Base-by-base conservation (phyloP, 208 protist genomes). In the Leptomonas pyrrhocoris region DNA sequence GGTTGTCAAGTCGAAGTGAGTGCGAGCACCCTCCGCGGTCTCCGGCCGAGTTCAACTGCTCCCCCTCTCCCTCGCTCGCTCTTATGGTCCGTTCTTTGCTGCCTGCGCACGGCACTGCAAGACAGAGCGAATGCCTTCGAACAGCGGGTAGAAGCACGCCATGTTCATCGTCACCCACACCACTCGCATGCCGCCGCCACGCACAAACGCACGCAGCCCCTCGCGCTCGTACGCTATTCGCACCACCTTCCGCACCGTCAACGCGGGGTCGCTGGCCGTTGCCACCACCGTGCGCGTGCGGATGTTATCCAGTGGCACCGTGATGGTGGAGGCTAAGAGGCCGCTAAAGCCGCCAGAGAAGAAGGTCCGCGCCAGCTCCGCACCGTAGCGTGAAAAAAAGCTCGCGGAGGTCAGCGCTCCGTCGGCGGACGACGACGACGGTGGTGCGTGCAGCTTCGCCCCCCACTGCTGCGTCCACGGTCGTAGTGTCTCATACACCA, bases 151-250 rank as follows among this genome's bases (percentile, higher is more conserved):
- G 71, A 94, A 95, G 21, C 83, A 60, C 9, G 86, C 83, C 88
- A 93, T 89, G 75, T 95, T 95, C 11, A 72, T 55, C 13, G 86
- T 87, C 51, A 95, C 88, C 86, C 88, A 95, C 36, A 95, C 40
- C 57, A 94, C 80, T 43, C 90, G 87, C 63, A 83, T 85, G 23
- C 51, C 64, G 2, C 79, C 85, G 25, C 90, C 90, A n/a, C 77
- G 77, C 59, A 88, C 81, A 40, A 95, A 94, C 23, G 77, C 75
- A n/a, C 65, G 62, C 49, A 86, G 42, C 4, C 90, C 90, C 62
- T 84, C 83, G 9, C 63, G 23, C 12, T 62, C 62, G 55, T 93
- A 92, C 13, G 79, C 56, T 6, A 61, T 53, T 11, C 57, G 60
- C 42, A 91, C 78, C 13, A 94, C 74, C 18, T 58, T n/a, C 2